A percentile compares a stretch with the other conserved stretches of the same genome.
Evolutionary conservation across 2,329 filamentous ascomycete species (phyloP).

Genomic region (Aspergillus sp.): DNA sequence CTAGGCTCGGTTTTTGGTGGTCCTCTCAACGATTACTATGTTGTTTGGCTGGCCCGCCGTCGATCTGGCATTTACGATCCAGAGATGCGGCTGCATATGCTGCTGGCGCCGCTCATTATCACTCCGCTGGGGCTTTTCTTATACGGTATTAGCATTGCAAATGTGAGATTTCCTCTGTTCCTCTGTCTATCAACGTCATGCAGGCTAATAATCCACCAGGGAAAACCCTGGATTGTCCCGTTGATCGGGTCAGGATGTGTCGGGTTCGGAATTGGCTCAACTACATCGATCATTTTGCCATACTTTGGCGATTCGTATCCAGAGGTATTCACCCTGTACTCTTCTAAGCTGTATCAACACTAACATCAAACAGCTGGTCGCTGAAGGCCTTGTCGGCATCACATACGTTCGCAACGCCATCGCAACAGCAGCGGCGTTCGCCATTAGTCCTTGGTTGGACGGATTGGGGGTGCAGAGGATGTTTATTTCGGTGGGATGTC

Average conservation of each 20-base stretch:
- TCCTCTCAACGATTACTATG: slow-evolving; percentile 36
- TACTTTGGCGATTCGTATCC: slow-evolving; percentile 9
- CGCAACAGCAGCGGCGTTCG: slow-evolving; percentile 3
- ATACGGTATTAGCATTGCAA: slow-evolving; percentile 3
- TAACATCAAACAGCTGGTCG: background rate
- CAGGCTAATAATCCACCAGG: background rate
- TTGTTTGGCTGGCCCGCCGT: slow-evolving; percentile 35
- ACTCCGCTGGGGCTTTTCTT: slow-evolving; percentile 25
- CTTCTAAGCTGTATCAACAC: background rate
- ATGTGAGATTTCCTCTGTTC: background rate
- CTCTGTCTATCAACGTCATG: no score
- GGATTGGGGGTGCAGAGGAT: slow-evolving; percentile 6
- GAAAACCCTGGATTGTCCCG: slow-evolving; percentile 6
- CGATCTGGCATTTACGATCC: slow-evolving; percentile 45
- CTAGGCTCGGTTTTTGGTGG: slow-evolving; percentile 36
- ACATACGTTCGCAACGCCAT: slow-evolving; percentile 5
- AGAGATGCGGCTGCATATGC: slow-evolving; percentile 40
- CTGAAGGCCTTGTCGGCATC: slow-evolving; percentile 2
- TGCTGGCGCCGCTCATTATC: slow-evolving; percentile 22
- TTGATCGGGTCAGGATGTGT: slow-evolving; percentile 5
- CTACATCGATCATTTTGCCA: slow-evolving; percentile 2
- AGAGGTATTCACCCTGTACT: slow-evolving; percentile 2
- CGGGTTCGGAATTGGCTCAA: slow-evolving; percentile 7
- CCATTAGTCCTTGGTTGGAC: slow-evolving; percentile 5
- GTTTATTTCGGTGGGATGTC: slow-evolving; percentile 1